Percentiles rank a stretch among this genome's conserved stretches.
Evolutionary conservation across 352 stramenopile species (phyloP).

Genomic region (Phytopythium litorale): DNA sequence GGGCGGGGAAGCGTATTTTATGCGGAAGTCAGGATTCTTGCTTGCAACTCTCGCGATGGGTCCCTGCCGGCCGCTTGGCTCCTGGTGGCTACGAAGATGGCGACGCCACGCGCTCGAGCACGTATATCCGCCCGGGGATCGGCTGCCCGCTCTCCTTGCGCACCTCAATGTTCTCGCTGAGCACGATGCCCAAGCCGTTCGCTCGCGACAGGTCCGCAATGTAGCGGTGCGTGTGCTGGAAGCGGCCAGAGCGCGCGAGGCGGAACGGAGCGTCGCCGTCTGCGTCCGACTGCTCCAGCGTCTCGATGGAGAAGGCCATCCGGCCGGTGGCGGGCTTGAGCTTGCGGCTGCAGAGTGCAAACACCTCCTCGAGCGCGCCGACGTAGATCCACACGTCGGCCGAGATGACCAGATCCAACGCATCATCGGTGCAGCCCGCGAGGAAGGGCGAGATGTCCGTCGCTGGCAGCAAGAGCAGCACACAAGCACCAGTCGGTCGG

Average conservation of each 20-base stretch:
- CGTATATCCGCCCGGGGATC: slow-evolving; percentile 63
- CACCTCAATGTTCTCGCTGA: slow-evolving; percentile 45
- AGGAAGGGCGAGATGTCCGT: slow-evolving; percentile 59
- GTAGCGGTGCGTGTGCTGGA: slow-evolving; percentile 74
- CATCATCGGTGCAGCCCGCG: slow-evolving; percentile 25
- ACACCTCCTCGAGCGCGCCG: slow-evolving; percentile 62
- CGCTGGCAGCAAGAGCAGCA: slow-evolving; percentile 20
- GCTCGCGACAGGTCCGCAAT: slow-evolving; percentile 33
- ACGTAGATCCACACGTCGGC: slow-evolving; percentile 89
- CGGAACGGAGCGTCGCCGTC: slow-evolving; percentile 22
- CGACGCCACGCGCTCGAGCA: slow-evolving; percentile 23
- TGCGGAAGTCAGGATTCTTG: slow-evolving; percentile 2
- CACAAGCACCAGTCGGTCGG: not conserved
- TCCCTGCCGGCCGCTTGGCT: not conserved
- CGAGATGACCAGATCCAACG: slow-evolving; percentile 64
- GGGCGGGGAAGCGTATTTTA: slow-evolving; percentile 3
- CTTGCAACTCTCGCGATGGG: not conserved
- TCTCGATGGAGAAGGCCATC: slow-evolving; percentile 73
- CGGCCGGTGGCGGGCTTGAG: slow-evolving; percentile 31
- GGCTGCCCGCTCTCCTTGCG: slow-evolving; percentile 71
- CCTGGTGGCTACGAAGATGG: not conserved
- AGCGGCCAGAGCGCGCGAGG: slow-evolving; percentile 67
- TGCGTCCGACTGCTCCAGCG: slow-evolving; percentile 16
- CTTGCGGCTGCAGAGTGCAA: slow-evolving; percentile 38
- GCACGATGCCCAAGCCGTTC: slow-evolving; percentile 33